These are phyloP conservation scores for Tylopilus sp. DNA, from an alignment of 768 basidiomycete genomes.

Conservation along the genomic window DNA sequence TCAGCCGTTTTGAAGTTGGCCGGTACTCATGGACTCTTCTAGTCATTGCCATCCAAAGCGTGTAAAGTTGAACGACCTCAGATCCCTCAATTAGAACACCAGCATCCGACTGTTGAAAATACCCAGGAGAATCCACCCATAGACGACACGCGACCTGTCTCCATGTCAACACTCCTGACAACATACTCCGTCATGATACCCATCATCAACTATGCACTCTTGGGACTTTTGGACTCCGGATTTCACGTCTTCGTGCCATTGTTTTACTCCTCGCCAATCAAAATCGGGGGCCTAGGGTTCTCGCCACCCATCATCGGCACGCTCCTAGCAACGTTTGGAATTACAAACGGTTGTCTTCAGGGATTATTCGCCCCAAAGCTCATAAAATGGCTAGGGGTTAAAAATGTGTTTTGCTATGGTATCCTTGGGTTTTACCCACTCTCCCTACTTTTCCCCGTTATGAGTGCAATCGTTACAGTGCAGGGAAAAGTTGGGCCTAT, in stretches of 20 bases:
- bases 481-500: constrained; percentile 30
- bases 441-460: constrained; percentile 43
- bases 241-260: constrained; percentile 41
- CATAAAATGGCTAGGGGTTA: constrained; percentile 41
- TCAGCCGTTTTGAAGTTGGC: too few species aligned
- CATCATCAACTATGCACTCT: constrained; percentile 38
- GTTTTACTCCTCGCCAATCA: constrained; percentile 40
- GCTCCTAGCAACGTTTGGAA: constrained; percentile 35
- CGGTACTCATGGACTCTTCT: too few species aligned
- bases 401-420: constrained; percentile 38
- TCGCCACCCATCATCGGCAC: constrained; percentile 40
- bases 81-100: too few species aligned
- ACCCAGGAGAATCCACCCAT: too few species aligned
- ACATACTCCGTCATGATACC: constrained; percentile 28
- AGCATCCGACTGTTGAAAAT: too few species aligned
- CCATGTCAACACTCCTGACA: too few species aligned
- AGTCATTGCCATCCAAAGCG: too few species aligned
- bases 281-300: constrained; percentile 42
- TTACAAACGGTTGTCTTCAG: constrained; percentile 39
- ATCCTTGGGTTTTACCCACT: constrained; percentile 38
- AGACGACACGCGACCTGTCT: too few species aligned
- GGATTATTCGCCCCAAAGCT: constrained; percentile 38
- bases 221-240: constrained; percentile 42
- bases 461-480: constrained; percentile 36
- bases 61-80: background rate